phyloP scores from a whole-genome alignment of 805 yeast species.

The Saturnispora sekii region DNA sequence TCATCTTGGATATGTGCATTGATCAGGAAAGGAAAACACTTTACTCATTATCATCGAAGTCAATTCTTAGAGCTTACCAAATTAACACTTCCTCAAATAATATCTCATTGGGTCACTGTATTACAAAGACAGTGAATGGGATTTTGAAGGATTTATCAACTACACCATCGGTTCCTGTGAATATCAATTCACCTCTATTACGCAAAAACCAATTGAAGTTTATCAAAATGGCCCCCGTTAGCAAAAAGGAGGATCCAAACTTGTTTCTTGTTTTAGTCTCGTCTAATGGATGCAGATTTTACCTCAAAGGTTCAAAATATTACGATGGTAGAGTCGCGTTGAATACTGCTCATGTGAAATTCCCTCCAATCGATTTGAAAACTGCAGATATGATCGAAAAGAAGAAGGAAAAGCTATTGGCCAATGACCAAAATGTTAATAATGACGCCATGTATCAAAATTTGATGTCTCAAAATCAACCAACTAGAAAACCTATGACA shows the following conservation, averaged over 20 bases:
- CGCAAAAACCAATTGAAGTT: slow-evolving; percentile 48
- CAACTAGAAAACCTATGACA: neutral
- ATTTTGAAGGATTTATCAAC: slow-evolving; percentile 39
- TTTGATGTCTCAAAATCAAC: slow-evolving; percentile 2
- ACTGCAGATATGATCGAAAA: slow-evolving; percentile 23
- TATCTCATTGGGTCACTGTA: slow-evolving; percentile 21
- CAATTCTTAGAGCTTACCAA: slow-evolving; percentile 72
- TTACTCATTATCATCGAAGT: slow-evolving; percentile 74
- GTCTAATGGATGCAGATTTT: slow-evolving; percentile 73
- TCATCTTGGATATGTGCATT: slow-evolving; percentile 51
- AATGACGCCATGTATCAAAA: slow-evolving; percentile 1
- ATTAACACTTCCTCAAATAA: slow-evolving; percentile 35
- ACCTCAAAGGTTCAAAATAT: slow-evolving; percentile 40
- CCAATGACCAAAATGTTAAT: slow-evolving; percentile 23
- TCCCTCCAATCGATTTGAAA: slow-evolving; percentile 33
- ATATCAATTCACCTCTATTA: slow-evolving; percentile 34
- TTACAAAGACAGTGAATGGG: slow-evolving; percentile 34
- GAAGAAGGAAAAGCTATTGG: slow-evolving; percentile 30
- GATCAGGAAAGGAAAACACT: slow-evolving; percentile 72
- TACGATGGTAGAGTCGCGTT: slow-evolving; percentile 27
- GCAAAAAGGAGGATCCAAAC: slow-evolving; percentile 55
- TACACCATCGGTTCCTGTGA: slow-evolving; percentile 29
- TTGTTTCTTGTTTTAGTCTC: slow-evolving; percentile 73
- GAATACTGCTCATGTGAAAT: slow-evolving; percentile 32
- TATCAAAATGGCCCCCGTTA: slow-evolving; percentile 51